Base-by-base conservation (phyloP, 441 rosid genomes). In the Pelargonium fulgidum region DNA sequence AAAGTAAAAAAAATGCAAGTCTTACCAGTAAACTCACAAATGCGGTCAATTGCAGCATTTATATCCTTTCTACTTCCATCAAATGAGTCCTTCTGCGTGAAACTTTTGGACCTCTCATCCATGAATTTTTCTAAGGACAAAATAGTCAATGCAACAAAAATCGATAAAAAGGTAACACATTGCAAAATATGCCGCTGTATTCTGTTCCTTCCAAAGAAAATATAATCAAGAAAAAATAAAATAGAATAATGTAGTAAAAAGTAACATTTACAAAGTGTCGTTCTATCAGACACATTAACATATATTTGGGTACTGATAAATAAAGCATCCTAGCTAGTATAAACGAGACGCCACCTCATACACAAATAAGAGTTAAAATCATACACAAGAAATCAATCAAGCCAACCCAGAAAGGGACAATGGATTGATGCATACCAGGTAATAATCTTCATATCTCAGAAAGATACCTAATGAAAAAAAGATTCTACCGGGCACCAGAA, bases 21-120 rank as follows among this genome's bases (percentile, higher is more conserved):
- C 80, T 83, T 81, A 90, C 98, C 98, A 45, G 96, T 85, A 81
- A 87, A 89, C 83, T 89, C 98, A 70, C 98, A 88, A 59, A 92
- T 78, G 68, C 85, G 85, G 70, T 94, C 98, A 63, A 94, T 87
- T 68, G 94, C 93, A 75, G 95, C 89, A 79, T 94, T 92, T 71
- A 94, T 85, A 68, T 85, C 96, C 72, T 86, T 89, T 81, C 96
- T 85, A 79, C 93, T 90, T 62, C 98, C 97, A 77, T 86, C 97
- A 71, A 94, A 90, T 62, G 90, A 66, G 72, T 82, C 91, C 80
- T 86, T 90, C 80, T 82, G 96, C 56, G 75, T 85, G 58, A 83
- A 82, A 76, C 86, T 87, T 79, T 83, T 77, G 52, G 91, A 83
- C 77, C 82, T 90, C 76, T 84, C 96, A 70, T 83, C 91, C 81